A percentile compares a stretch with the other conserved stretches of the same genome.
Evolutionary conservation across 805 yeast species (phyloP).

Genomic region (Candida peoriensis): DNA sequence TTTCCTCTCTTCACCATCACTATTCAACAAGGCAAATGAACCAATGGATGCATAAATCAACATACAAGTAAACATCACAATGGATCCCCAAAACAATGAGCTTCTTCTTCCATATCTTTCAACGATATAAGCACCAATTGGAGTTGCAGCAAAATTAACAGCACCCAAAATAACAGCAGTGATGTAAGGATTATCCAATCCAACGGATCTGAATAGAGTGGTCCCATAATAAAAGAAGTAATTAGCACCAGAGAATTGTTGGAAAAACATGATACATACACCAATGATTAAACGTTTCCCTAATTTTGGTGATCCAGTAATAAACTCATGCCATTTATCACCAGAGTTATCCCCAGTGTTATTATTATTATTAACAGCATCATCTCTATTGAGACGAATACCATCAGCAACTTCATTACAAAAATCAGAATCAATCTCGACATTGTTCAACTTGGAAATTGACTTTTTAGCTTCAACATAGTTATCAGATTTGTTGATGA

Average conservation of each 20-base stretch:
- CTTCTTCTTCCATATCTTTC: slow-evolving; percentile 52
- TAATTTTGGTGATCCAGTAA: slow-evolving; percentile 56
- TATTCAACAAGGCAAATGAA: slow-evolving; percentile 37
- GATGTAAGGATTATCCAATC: slow-evolving; percentile 48
- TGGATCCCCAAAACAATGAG: slow-evolving; percentile 45
- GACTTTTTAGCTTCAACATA: slow-evolving; percentile 50
- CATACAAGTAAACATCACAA: slow-evolving; percentile 52
- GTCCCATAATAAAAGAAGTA: slow-evolving; percentile 66
- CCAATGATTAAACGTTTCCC: slow-evolving; percentile 51
- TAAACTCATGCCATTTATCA: slow-evolving; percentile 51
- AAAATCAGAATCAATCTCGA: slow-evolving; percentile 40
- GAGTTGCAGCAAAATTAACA: slow-evolving; percentile 52
- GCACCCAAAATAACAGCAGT: slow-evolving; percentile 57
- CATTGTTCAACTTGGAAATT: slow-evolving; percentile 49
- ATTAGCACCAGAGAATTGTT: slow-evolving; percentile 60
- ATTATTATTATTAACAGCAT: slow-evolving; percentile 44
- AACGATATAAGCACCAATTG: slow-evolving; percentile 45
- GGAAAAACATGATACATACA: slow-evolving; percentile 52
- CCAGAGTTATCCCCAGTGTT: slow-evolving; percentile 49
- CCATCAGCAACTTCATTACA: slow-evolving; percentile 41
- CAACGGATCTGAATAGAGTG: slow-evolving; percentile 54
- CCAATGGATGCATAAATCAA: slow-evolving; percentile 59
- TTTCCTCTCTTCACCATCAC: slow-evolving; percentile 34
- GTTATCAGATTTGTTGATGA: slow-evolving; percentile 31
- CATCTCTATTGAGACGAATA: slow-evolving; percentile 39